Percentiles rank a stretch among this genome's conserved stretches.
phyloP scores from a whole-genome alignment of 345 rosid genomes.

The Boechera retrofracta region DNA sequence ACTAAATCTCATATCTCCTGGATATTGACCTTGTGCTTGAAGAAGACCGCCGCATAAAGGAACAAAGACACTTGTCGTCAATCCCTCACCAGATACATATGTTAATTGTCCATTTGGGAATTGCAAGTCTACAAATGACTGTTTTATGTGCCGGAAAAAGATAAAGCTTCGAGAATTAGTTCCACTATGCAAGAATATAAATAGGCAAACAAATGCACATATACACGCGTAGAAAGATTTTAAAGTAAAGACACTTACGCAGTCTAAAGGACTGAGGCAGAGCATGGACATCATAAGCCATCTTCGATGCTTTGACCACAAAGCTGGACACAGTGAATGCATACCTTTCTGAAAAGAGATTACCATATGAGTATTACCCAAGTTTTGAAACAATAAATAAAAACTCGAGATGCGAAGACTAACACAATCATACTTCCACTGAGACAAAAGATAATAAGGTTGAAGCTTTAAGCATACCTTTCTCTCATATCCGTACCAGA shows the following conservation, averaged over 20 bases:
- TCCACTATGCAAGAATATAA: slow-evolving; percentile 12
- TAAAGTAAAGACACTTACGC: slow-evolving; percentile 58
- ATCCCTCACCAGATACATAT: slow-evolving; percentile 89
- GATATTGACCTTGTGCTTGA: slow-evolving; percentile 97
- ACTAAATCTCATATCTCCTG: slow-evolving; percentile 97
- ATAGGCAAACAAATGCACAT: background rate
- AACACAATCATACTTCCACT: background rate
- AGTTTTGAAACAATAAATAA: slow-evolving; percentile 10
- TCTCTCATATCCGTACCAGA: slow-evolving; percentile 98
- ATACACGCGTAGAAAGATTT: background rate
- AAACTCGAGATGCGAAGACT: background rate
- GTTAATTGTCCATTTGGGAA: slow-evolving; percentile 95
- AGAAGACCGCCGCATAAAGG: slow-evolving; percentile 91
- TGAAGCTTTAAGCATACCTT: slow-evolving; percentile 60
- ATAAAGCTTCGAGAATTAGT: slow-evolving; percentile 1
- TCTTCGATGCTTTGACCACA: slow-evolving; percentile 97
- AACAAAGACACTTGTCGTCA: slow-evolving; percentile 86
- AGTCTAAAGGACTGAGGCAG: slow-evolving; percentile 86
- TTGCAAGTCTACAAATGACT: slow-evolving; percentile 96
- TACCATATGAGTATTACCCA: slow-evolving; percentile 2
- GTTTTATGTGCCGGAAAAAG: slow-evolving; percentile 3
- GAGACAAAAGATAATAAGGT: background rate
- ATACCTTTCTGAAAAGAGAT: slow-evolving; percentile 74
- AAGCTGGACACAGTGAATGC: slow-evolving; percentile 96
- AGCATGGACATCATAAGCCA: slow-evolving; percentile 99